Conservation (phyloP, 2,329 filamentous ascomycete species). For the Sclerotinia glacialis region DNA sequence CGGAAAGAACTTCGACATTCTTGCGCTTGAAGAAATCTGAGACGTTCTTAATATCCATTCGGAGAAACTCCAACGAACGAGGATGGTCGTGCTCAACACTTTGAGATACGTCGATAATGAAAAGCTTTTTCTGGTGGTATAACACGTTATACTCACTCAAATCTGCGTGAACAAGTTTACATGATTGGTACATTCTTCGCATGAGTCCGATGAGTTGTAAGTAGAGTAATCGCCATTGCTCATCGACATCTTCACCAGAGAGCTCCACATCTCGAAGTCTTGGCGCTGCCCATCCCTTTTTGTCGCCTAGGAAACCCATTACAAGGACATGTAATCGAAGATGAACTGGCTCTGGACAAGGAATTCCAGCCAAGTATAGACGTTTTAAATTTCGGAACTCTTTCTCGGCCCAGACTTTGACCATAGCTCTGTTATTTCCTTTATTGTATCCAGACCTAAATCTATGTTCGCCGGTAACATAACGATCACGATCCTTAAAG, state of each 20-base stretch:
- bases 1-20: constrained; percentile 75
- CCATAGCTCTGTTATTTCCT: constrained; percentile 93
- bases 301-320: constrained; percentile 89
- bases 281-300: constrained; percentile 82
- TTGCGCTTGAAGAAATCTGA: constrained; percentile 88
- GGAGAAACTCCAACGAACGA: constrained; percentile 83
- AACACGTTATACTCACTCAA: constrained; percentile 97
- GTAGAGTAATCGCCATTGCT: constrained; percentile 77
- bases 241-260: constrained; percentile 61
- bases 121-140: constrained; percentile 77
- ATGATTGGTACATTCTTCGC: constrained; percentile 89
- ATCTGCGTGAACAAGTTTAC: constrained; percentile 90
- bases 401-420: constrained; percentile 98
- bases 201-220: constrained; percentile 82
- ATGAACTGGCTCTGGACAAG: constrained; percentile 83
- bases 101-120: constrained; percentile 96
- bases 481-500: constrained; percentile 96
- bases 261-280: constrained; percentile 84
- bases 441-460: constrained; percentile 92
- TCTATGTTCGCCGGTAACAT: constrained; percentile 90
- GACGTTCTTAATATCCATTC: constrained; percentile 98
- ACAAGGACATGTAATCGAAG: constrained; percentile 92
- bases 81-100: constrained; percentile 97
- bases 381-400: constrained; percentile 92
- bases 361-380: constrained; percentile 79